A percentile compares a stretch with the other conserved stretches of the same genome.
Conservation (phyloP, 495 filamentous ascomycete species). For the Penicillium bialowiezense region DNA sequence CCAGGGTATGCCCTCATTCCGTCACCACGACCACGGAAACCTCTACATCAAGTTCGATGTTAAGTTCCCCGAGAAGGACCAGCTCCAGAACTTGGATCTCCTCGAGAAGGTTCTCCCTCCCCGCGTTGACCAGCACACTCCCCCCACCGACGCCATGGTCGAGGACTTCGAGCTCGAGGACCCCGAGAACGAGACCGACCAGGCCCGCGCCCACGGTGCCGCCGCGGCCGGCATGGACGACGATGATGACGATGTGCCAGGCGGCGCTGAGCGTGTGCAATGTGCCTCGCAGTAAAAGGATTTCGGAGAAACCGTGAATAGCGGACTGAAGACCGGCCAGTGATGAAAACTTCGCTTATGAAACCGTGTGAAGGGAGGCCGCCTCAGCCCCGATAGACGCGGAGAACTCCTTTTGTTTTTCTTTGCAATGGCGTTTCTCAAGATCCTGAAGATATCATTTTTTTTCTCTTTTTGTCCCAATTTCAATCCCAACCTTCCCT, state of each 20-base stretch:
- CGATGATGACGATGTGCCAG: conserved; percentile 74
- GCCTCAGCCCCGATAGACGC: conserved; percentile 2
- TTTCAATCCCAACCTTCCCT: conserved; percentile 3
- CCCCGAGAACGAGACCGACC: conserved; percentile 65
- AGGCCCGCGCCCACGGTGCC: conserved; percentile 69
- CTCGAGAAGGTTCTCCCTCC: conserved; percentile 81
- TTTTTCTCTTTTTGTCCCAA: conserved; percentile 9
- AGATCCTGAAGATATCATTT: conserved; percentile 33
- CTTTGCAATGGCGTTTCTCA: conserved; percentile 44
- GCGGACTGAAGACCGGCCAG: conserved; percentile 20
- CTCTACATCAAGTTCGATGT: conserved; percentile 97
- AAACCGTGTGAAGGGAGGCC: conserved; percentile 40
- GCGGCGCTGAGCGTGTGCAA: conserved; percentile 88
- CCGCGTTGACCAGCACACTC: conserved; percentile 55
- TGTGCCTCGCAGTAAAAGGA: conserved; percentile 88
- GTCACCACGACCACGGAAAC: conserved; percentile 95
- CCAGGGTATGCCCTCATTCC: conserved; percentile 96
- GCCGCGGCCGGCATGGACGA: conserved; percentile 69
- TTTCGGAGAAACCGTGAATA: conserved; percentile 9
- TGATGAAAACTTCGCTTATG: conserved; percentile 42
- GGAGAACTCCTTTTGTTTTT: conserved; percentile 22
- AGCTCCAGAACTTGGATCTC: conserved; percentile 51
- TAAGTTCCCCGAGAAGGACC: conserved; percentile 77
- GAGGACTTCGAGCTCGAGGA: conserved; percentile 84
- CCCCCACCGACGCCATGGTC: conserved; percentile 80